phyloP scores from a whole-genome alignment of 768 basidiomycete genomes.

The Amanita thiersii region DNA sequence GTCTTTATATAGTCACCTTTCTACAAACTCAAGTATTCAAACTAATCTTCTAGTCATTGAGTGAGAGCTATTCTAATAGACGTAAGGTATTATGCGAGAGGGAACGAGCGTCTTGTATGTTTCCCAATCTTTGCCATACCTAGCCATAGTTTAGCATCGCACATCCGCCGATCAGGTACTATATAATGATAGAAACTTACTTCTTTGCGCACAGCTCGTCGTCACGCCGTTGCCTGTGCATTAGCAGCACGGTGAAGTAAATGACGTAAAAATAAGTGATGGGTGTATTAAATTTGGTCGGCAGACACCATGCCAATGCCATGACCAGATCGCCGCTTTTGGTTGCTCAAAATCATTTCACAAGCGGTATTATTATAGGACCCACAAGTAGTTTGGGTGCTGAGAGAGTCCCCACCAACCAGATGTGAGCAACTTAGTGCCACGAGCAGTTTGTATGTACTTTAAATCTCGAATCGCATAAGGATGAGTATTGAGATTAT shows the following conservation, averaged over 20 bases:
- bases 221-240: conserved; percentile 86
- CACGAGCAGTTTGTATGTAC: conserved; percentile 74
- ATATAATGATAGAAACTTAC: conserved; percentile 31
- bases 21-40: too few relatives aligned
- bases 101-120: conserved; percentile 84
- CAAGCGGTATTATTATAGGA: conserved; percentile 9
- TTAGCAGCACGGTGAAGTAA: conserved; percentile 84
- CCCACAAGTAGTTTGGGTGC: conserved; percentile 88
- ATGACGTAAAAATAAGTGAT: conserved; percentile 92
- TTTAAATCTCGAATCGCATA: conserved; percentile 48
- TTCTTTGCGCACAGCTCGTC: conserved; percentile 89
- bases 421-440: conserved; percentile 85
- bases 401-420: conserved; percentile 97
- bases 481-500: not conserved
- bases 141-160: conserved; percentile 20
- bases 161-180: not conserved
- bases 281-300: conserved; percentile 86
- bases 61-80: conserved; percentile 40
- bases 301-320: conserved; percentile 88
- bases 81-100: conserved; percentile 78
- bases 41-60: too few relatives aligned
- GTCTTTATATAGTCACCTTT: not conserved
- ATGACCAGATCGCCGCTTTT: conserved; percentile 79
- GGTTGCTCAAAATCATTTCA: not conserved
- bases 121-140: conserved; percentile 92